Base-by-base conservation (phyloP, 805 yeast species). In the Candida ortonii region DNA sequence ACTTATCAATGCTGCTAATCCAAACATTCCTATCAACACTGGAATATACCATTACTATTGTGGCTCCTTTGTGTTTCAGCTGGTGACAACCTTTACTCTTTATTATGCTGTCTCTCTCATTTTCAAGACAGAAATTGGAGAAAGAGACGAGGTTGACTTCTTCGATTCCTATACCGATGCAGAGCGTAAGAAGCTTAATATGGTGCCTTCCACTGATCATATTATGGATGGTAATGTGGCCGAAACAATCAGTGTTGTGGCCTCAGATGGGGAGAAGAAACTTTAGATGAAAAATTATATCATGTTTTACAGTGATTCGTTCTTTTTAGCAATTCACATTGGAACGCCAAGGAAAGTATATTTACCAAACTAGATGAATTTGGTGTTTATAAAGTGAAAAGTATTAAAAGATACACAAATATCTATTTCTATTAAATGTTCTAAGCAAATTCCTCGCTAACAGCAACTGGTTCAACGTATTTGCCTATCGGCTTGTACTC, bases 11-110 rank as follows among this genome's bases (percentile, higher is more conserved):
- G 44, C 62, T 48, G 42, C 40, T 11, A 49, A 46, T 26, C 32
- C 42, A 6, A 29, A 16, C 16, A 34, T 48, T 25, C 10, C 32
- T 2, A 29, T 40, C 56, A 46, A 55, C 10, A 47, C 53, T 3
- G 76, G 76, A 11, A 59, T 63, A 13, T 49, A 57, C 9, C 59
- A 64, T 38, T 70, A 59, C 50, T 71, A 61, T 48, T 55, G 65
- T 33, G 73, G 70, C 31, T 67, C 65, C 38, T 56, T 66, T 9
- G 55, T 71, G 40, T 68, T 66, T 41, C 65, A 67, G 3, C 69
- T 68, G 37, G 38, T 52, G 14, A 57, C 64, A 20, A 56, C 74
- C 11, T 64, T 68, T 37, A 49, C 54, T 39, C 35, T 62, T 6
- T 66, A 68, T 39, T 63, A 57, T 57, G 41, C 47, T 5, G 28